phyloP scores from a whole-genome alignment of 352 stramenopile species.

The Pythium oligandrum region DNA sequence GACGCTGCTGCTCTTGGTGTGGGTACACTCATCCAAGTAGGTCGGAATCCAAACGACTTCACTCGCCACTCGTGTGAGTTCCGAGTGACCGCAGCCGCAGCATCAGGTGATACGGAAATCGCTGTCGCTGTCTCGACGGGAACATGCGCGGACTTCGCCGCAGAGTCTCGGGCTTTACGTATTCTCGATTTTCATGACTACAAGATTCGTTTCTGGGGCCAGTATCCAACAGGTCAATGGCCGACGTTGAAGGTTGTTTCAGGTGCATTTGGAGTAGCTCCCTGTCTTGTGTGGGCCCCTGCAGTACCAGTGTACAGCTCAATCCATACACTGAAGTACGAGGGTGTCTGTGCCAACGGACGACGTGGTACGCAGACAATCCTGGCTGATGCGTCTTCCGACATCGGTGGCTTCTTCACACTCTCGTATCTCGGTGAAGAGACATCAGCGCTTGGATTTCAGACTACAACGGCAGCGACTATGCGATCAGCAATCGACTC shows the following conservation, averaged over 20 bases:
- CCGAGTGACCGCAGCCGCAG: conserved; percentile 16
- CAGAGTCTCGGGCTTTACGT: conserved; percentile 41
- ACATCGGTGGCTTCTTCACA: conserved; percentile 87
- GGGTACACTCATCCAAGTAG: conserved; percentile 58
- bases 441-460: conserved; percentile 58
- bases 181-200: conserved; percentile 70
- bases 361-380: conserved; percentile 61
- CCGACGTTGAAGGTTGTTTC: conserved; percentile 57
- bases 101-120: conserved; percentile 18
- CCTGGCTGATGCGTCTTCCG: conserved; percentile 63
- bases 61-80: conserved; percentile 62
- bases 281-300: conserved; percentile 36
- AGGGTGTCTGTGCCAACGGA: conserved; percentile 49
- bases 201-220: conserved; percentile 63
- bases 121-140: conserved; percentile 20
- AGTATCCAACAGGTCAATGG: conserved; percentile 66
- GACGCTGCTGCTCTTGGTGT: conserved; percentile 27
- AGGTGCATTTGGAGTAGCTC: conserved; percentile 24
- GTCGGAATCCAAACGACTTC: conserved; percentile 68
- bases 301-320: conserved; percentile 38
- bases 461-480: conserved; percentile 71
- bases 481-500: conserved; percentile 87
- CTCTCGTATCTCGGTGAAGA: conserved; percentile 84
- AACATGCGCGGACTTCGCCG: conserved; percentile 36
- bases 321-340: conserved; percentile 65